phyloP scores from a whole-genome alignment of 2,329 filamentous ascomycete species.

The Pseudocercospora vitis region DNA sequence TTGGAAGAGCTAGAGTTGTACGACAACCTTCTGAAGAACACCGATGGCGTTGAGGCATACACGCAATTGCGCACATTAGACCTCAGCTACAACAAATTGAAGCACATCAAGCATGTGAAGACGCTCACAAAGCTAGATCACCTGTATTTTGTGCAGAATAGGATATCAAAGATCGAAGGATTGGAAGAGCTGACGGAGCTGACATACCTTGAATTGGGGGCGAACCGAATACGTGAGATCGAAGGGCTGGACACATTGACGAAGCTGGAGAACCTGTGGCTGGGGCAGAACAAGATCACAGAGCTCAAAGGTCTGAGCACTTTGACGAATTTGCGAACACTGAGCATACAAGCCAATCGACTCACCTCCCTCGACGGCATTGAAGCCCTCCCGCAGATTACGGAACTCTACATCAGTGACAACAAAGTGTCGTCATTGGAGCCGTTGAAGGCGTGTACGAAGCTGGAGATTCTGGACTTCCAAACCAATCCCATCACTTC shows the following conservation, averaged over 20 bases:
- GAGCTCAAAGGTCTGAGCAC: conserved; percentile 74
- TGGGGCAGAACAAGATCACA: conserved; percentile 95
- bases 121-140: conserved; percentile 77
- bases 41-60: conserved; percentile 78
- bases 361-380: conserved; percentile 77
- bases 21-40: conserved; percentile 88
- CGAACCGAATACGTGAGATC: conserved; percentile 87
- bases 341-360: conserved; percentile 94
- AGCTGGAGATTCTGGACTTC: conserved; percentile 79
- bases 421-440: conserved; percentile 79
- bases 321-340: conserved; percentile 76
- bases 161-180: conserved; percentile 83
- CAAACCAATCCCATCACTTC: conserved; percentile 81
- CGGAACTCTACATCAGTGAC: conserved; percentile 94
- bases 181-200: conserved; percentile 73
- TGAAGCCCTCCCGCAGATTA: conserved; percentile 69
- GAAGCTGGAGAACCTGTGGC: conserved; percentile 84
- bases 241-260: conserved; percentile 76
- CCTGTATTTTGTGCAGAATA: conserved; percentile 91
- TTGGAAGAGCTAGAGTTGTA: conserved; percentile 89
- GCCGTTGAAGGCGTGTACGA: conserved; percentile 57
- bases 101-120: conserved; percentile 87
- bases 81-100: conserved; percentile 98
- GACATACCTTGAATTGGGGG: conserved; percentile 83
- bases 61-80: conserved; percentile 76